Conservation (phyloP, 306 rosid genomes). For the Fragaria vesca region DNA sequence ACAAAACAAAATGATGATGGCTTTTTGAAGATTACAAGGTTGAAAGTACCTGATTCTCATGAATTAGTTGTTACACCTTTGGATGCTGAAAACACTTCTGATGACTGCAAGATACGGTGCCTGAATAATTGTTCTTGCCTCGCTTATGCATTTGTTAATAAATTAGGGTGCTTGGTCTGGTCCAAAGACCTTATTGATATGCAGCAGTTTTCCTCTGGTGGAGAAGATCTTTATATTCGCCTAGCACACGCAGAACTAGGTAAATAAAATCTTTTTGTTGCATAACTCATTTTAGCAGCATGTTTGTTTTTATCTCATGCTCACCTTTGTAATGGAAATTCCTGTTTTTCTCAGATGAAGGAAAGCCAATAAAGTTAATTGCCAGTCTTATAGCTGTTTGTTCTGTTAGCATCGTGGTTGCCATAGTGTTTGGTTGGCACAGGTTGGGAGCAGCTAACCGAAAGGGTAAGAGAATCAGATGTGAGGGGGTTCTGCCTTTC, state of each 20-base stretch:
- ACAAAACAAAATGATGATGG: not conserved
- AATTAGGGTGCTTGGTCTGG: conserved; percentile 32
- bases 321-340: not conserved
- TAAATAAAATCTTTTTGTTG: not conserved
- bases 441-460: not conserved
- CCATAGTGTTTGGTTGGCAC: not conserved
- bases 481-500: not conserved
- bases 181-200: conserved; percentile 25
- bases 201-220: not conserved
- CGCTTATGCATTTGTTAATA: conserved; percentile 20
- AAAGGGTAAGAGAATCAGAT: conserved; percentile 18
- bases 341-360: not conserved
- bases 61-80: not conserved
- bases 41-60: conserved; percentile 23
- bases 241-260: conserved; percentile 39
- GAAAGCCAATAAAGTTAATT: conserved; percentile 2
- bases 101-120: conserved; percentile 24
- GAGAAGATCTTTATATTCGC: conserved; percentile 25
- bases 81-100: not conserved
- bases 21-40: not conserved
- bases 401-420: not conserved
- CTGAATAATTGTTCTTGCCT: conserved; percentile 33
- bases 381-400: not conserved
- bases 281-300: not conserved
- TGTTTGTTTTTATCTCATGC: not conserved